Base-by-base conservation (phyloP, 345 rosid species). In the Orychophragmus violaceus region DNA sequence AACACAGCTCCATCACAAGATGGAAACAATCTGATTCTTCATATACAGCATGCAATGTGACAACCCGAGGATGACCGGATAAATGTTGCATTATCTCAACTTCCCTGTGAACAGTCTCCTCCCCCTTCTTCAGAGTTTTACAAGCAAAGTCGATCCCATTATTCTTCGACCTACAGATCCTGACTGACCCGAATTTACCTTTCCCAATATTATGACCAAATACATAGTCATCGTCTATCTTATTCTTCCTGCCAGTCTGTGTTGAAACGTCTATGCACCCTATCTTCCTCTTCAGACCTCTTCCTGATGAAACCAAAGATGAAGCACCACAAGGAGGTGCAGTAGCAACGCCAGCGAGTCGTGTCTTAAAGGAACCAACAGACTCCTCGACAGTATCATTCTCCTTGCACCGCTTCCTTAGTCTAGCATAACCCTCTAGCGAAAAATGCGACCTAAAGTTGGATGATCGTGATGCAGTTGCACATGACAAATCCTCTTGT, bases 51-150 rank as follows among this genome's bases (percentile, higher is more conserved):
- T 68, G 87, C 82, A 93, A 81, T 27, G 98, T 87, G 65, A 93
- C 98, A 71, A 89, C 91, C 53, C 97, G 91, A 6, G 85, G 82
- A 86, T 90, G 90, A 64, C 98, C 98, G 1, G 97, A 93, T 36
- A 93, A 73, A 69, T 93, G 97, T 74, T 89, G 98, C 98, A 93
- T 93, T 54, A 90, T 93, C 86, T 93, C 98, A 71, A 93, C 96
- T 80, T 93, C 98, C 72, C 84, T 70, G 27, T 93, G 97, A 71
- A 93, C 97, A 0, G 85, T 81, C 81, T 93, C 97, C 84, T 89
- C 96, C 45, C 91, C 97, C 74, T 90, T 90, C 23, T 59, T 82
- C 77, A 93, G 73, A 50, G 89, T 90, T 71, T 93, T 93, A 65
- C 97, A 82, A 5, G 97, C 98, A 78, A 83, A 82, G 39, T 86